Percentiles rank a stretch among this genome's conserved stretches.
Conservation (phyloP, 1,284 basidiomycete genomes). For the Ustilago sp. region DNA sequence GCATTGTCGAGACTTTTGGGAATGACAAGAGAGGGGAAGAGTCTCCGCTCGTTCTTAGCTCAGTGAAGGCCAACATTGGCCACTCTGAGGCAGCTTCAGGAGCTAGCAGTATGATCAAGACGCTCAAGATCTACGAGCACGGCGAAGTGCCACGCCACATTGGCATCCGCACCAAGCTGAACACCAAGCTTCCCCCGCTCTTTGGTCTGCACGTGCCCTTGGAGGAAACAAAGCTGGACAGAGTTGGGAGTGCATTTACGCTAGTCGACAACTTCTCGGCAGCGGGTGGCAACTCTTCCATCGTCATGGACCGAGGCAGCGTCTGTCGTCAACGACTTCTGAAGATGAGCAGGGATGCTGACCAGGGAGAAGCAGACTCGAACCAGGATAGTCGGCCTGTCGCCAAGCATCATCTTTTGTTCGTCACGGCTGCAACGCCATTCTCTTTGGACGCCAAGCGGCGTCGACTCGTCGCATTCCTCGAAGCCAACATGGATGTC, state of each 20-base stretch:
- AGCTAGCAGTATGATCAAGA: constrained; percentile 53
- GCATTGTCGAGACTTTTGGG: constrained; percentile 56
- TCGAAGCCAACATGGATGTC: constrained; percentile 23
- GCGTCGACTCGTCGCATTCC: constrained; percentile 30
- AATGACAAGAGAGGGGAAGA: constrained; percentile 27
- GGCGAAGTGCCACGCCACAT: constrained; percentile 45
- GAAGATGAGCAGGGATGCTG: constrained; percentile 14
- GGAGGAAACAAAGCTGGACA: constrained; percentile 24
- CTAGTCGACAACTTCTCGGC: constrained; percentile 57
- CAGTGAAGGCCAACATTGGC: constrained; percentile 53
- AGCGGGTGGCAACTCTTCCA: constrained; percentile 51
- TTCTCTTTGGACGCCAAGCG: constrained; percentile 45
- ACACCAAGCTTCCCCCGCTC: constrained; percentile 48
- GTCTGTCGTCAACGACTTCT: constrained; percentile 20
- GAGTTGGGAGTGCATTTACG: constrained; percentile 19
- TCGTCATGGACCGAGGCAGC: constrained; percentile 43
- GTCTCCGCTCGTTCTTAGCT: constrained; percentile 40
- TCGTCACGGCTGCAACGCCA: constrained; percentile 43
- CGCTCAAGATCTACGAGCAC: constrained; percentile 35
- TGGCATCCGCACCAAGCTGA: constrained; percentile 52
- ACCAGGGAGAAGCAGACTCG: neutral
- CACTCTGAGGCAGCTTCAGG: constrained; percentile 53
- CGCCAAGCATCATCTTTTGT: constrained; percentile 20
- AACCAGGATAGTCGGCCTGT: neutral
- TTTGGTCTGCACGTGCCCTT: constrained; percentile 39